Percentiles rank a stretch among this genome's conserved stretches.
Evolutionary conservation across 352 stramenopile genomes (phyloP).

Genomic region (Phytophthora lateralis): DNA sequence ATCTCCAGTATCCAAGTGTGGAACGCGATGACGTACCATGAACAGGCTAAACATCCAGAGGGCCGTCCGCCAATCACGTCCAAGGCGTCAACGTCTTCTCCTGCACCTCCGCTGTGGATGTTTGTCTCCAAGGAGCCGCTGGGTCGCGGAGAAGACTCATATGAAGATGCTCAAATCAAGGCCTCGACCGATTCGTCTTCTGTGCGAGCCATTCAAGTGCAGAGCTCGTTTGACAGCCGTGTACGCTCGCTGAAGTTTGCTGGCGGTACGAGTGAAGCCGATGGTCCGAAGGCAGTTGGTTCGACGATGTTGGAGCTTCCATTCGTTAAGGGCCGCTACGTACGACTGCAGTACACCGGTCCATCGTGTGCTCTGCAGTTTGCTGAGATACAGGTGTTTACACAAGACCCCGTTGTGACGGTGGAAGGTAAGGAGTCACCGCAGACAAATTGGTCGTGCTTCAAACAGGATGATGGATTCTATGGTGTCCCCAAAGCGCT

Average conservation of each 20-base stretch:
- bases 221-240: slow-evolving; percentile 30
- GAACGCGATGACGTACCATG: slow-evolving; percentile 78
- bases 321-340: slow-evolving; percentile 44
- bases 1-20: slow-evolving; percentile 64
- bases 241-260: slow-evolving; percentile 31
- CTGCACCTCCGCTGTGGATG: slow-evolving; percentile 50
- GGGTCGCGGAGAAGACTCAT: slow-evolving; percentile 13
- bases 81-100: slow-evolving; percentile 32
- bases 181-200: slow-evolving; percentile 7
- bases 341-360: slow-evolving; percentile 65
- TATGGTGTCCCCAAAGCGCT: slow-evolving; percentile 51
- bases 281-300: not conserved
- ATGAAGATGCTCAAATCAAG: slow-evolving; percentile 27
- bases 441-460: not conserved
- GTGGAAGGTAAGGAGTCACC: not conserved
- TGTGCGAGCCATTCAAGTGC: slow-evolving; percentile 30
- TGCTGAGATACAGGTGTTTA: slow-evolving; percentile 69
- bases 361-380: slow-evolving; percentile 54
- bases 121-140: slow-evolving; percentile 64
- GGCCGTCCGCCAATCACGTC: slow-evolving; percentile 50
- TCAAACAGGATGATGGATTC: slow-evolving; percentile 56
- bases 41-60: slow-evolving; percentile 51
- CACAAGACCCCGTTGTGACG: slow-evolving; percentile 12
- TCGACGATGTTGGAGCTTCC: not conserved
- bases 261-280: not conserved